Evolutionary conservation across 176 grass and related monocot genomes (phyloP).

Genomic region (Chloris gayana): DNA sequence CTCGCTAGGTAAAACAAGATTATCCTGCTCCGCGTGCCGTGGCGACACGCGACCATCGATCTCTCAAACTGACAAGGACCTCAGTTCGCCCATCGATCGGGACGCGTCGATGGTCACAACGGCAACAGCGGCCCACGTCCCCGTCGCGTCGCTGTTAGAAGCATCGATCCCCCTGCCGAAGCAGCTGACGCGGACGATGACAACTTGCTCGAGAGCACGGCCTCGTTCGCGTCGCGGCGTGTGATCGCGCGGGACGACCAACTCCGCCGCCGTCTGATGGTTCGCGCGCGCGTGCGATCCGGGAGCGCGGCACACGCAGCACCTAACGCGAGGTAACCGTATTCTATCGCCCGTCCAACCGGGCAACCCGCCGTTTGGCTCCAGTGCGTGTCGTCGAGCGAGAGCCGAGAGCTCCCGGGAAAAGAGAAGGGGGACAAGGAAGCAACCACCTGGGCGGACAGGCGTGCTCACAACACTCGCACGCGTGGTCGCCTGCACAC

Average conservation of each 20-base stretch:
- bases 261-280: not conserved
- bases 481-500: no score
- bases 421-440: not conserved
- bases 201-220: not conserved
- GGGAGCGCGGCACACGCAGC: not conserved
- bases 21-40: not conserved
- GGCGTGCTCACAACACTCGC: not conserved
- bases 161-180: not conserved
- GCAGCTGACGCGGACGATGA: not conserved
- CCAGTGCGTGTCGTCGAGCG: not conserved
- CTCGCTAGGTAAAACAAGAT: constrained; percentile 2
- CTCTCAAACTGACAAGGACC: not conserved
- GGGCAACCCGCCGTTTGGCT: not conserved
- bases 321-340: not conserved
- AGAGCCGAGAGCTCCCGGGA: not conserved
- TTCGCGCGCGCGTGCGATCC: not conserved
- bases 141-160: not conserved
- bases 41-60: not conserved
- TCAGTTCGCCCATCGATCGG: not conserved
- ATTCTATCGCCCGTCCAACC: not conserved
- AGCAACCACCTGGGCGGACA: not conserved
- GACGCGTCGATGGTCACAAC: not conserved
- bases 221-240: not conserved
- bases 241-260: not conserved
- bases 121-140: not conserved